phyloP scores from a whole-genome alignment of 352 stramenopile genomes.

The Phytophthora capsici region DNA sequence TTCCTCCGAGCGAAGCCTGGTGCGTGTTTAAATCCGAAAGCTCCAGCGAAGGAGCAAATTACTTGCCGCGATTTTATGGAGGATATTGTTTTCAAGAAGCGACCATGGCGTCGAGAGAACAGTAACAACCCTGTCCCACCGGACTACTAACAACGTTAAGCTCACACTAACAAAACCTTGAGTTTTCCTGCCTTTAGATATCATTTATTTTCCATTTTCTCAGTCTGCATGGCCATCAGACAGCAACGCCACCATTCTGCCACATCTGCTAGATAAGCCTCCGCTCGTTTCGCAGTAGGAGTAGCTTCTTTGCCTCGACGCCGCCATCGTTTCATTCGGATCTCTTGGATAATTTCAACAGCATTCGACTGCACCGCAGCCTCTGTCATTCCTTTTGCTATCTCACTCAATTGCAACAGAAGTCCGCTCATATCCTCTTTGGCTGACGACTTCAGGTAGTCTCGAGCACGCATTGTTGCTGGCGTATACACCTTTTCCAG shows the following conservation, averaged over 20 bases:
- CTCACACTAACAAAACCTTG: background rate
- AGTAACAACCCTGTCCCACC: slow-evolving; percentile 42
- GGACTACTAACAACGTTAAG: slow-evolving; percentile 50
- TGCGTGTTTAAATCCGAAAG: slow-evolving; percentile 63
- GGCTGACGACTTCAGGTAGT: slow-evolving; percentile 8
- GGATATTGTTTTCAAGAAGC: slow-evolving; percentile 79
- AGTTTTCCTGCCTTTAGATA: background rate
- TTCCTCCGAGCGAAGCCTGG: slow-evolving; percentile 71
- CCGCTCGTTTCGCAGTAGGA: slow-evolving; percentile 17
- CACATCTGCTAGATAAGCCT: slow-evolving; percentile 41
- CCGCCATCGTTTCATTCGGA: slow-evolving; percentile 30
- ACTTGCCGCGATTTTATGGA: slow-evolving; percentile 88
- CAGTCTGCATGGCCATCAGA: background rate
- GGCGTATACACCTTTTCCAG: slow-evolving; percentile 31
- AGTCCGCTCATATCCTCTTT: slow-evolving; percentile 3
- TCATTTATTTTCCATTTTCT: slow-evolving; percentile 16
- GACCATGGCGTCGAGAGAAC: slow-evolving; percentile 68
- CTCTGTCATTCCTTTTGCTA: slow-evolving; percentile 38
- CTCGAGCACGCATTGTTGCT: slow-evolving; percentile 24
- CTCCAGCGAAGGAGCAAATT: slow-evolving; percentile 42
- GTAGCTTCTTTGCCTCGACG: slow-evolving; percentile 16
- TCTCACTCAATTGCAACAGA: slow-evolving; percentile 37
- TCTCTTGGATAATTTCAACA: slow-evolving; percentile 17
- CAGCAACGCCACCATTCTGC: slow-evolving; percentile 64
- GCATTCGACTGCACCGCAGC: slow-evolving; percentile 5